Base-by-base conservation (phyloP, 225 moss, liverwort and hornwort genomes). In the Marchantia paleacea region DNA sequence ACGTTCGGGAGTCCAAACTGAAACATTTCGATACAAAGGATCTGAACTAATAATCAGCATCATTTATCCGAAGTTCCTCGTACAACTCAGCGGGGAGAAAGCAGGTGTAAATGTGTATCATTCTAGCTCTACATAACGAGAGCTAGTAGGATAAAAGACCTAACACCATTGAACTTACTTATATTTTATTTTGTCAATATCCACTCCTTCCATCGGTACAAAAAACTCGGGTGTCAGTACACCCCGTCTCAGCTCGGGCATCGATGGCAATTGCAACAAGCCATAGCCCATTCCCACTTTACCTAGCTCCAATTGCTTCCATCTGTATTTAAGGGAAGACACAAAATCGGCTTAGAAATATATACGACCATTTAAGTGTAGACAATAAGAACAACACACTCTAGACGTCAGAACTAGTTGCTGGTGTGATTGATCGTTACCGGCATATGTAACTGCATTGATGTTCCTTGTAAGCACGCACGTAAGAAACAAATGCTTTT, bases 391-490 rank as follows among this genome's bases (percentile, higher is more conserved):
- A 25, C 22, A 49, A 12, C 19, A 54, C 25, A 39, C 26, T 20
- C 30, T 31, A 3, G 39, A 39, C 39, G 39, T 39, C 39, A 39
- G 5, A 39, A 2, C 39, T 39, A 39, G 39, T 39, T 39, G 39
- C 39, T 39, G 2, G 39, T 39, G 24, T 26, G n/a, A 66, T 25
- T 11, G 22, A 60, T 63, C 61, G 82, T 86, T 80, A 95, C 97
- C 95, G 87, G 76, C 95, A 99, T 48, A 99, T 99, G 76, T 91
- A 95, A 61, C 90, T 91, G 86, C 97, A 99, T 31, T 99, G 95
- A 84, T 99, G 97, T 84, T 99, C 97, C 75, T 99, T 99, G 85
- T 99, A 99, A 50, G 97, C 97, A 81, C 95, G 95, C 53, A 99
- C 90, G 64, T 99, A 99, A 25, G 97, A 99, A 72, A 99, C 93